These are phyloP conservation scores for Phialophora expanda DNA, from an alignment of 2,329 filamentous ascomycete genomes.

Conservation along the genomic window DNA sequence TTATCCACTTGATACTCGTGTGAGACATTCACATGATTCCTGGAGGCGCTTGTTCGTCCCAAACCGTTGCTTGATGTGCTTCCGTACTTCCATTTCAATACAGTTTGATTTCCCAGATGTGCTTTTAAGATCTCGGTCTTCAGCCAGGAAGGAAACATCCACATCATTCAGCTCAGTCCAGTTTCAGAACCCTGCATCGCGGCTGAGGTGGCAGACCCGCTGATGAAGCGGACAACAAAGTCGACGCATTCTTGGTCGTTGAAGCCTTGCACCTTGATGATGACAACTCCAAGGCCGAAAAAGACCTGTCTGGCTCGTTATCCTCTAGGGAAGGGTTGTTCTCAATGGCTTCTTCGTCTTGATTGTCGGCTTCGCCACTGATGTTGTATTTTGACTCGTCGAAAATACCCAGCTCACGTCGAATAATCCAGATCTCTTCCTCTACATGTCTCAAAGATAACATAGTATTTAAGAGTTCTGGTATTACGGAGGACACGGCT, in stretches of 20 bases:
- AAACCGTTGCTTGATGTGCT: not conserved
- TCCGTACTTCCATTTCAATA: not conserved
- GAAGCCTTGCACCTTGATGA: not conserved
- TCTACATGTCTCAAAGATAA: slow-evolving; percentile 52
- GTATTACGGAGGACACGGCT: slow-evolving; percentile 47
- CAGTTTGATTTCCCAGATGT: not conserved
- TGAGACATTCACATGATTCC: not conserved
- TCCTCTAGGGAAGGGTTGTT: not conserved
- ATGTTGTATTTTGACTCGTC: slow-evolving; percentile 9
- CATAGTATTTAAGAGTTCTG: slow-evolving; percentile 46
- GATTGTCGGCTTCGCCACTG: not conserved
- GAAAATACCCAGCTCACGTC: slow-evolving; percentile 25
- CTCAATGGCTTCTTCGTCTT: not conserved
- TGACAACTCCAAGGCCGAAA: not conserved
- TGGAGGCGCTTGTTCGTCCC: not conserved
- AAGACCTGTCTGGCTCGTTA: not conserved
- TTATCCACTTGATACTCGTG: not conserved
- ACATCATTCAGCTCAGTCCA: slow-evolving; percentile 13
- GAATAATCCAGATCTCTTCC: slow-evolving; percentile 42
- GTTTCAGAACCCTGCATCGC: slow-evolving; percentile 29
- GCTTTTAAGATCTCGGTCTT: not conserved
- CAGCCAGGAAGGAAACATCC: not conserved
- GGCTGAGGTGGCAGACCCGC: slow-evolving; percentile 12
- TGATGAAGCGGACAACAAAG: slow-evolving; percentile 15
- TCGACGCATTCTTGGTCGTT: slow-evolving; percentile 4